Evolutionary conservation across 1,284 basidiomycete genomes (phyloP).

Genomic region (Phenoliferia sp.): DNA sequence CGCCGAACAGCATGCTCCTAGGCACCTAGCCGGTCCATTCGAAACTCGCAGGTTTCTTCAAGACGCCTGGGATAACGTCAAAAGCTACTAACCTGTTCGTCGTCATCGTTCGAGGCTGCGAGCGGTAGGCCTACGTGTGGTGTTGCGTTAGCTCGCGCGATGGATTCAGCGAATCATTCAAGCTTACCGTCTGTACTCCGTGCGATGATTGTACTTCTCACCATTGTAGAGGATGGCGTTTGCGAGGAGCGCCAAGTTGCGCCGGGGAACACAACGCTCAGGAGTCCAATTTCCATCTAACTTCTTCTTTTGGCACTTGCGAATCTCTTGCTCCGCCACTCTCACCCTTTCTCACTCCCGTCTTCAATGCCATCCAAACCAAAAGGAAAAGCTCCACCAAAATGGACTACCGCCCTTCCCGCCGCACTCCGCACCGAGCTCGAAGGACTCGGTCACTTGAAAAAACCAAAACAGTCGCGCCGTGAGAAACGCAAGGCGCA

Average conservation of each 20-base stretch:
- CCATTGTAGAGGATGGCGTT: conserved; percentile 66
- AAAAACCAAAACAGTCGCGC: conserved; percentile 38
- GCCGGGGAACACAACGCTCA: no score
- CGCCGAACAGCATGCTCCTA: no score
- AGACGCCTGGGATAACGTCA: no score
- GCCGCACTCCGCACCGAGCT: conserved; percentile 24
- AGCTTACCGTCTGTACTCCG: conserved; percentile 67
- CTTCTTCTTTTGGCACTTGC: no score
- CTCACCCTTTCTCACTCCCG: no score
- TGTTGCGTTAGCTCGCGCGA: background rate
- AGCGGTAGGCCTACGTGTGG: conserved; percentile 60
- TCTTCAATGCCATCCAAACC: conserved; percentile 13
- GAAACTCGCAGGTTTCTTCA: no score
- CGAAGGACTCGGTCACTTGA: conserved; percentile 23
- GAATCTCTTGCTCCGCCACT: no score
- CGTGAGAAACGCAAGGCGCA: conserved; percentile 63
- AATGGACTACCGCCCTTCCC: conserved; percentile 24
- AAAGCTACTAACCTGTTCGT: conserved; percentile 58
- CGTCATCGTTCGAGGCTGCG: conserved; percentile 91
- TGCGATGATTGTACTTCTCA: conserved; percentile 84
- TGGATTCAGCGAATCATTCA: background rate
- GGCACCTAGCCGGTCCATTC: background rate
- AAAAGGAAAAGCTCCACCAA: background rate
- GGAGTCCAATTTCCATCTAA: no score
- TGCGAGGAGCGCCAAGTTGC: no score